Evolutionary conservation across 805 yeast species (phyloP), one percentile per base, ranked within the genome.

Genomic region (Teunomyces barrocoloradensis): DNA sequence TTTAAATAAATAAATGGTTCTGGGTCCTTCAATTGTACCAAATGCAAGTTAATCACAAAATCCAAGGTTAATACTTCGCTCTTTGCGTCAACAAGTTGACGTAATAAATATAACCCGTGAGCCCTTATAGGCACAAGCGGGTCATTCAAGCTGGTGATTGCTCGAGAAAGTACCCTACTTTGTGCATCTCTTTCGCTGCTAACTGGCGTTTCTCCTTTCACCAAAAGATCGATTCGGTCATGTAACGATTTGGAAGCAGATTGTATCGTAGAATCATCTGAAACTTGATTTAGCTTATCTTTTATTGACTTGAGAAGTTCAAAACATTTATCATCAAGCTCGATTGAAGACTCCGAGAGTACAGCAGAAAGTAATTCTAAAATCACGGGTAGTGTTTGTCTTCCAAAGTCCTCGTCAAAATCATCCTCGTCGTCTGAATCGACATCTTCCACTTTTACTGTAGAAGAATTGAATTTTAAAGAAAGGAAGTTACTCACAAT

Each of bases 1-100:
- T 89, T 92, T 46, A 94, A 63, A 60, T 89, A 94, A 12, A 94
- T 80, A 62, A 83, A 92, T 0, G 99, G 96, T 49, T 92, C 99
- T 0, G 81, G 74, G 54, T 89, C 95, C 41, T 77, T 76, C 37
- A 94, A 65, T 53, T 85, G 88, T 1, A 74, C 66, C 13, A 87
- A 57, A 59, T 87, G 88, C 11, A 89, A 64, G 13, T 79, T 73
- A 25, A 88, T 64, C 0, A 79, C 92, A 45, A 79, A 77, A 3
- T 77, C 79, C 7, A 78, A 42, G 0, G 77, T 58, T 11, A 88
- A 60, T 0, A 79, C 81, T 1, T 70, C 61, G n/a, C 87, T 79
- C 30, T 71, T 71, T 27, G 63, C 65, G 36, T 68, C 73, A 5
- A 81, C 72, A 37, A 89, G 69, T 47, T 77, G 74, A 25, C 89